These are phyloP conservation scores for Coriaria nepalensis DNA, from an alignment of 306 rosid species.

Conservation along the genomic window DNA sequence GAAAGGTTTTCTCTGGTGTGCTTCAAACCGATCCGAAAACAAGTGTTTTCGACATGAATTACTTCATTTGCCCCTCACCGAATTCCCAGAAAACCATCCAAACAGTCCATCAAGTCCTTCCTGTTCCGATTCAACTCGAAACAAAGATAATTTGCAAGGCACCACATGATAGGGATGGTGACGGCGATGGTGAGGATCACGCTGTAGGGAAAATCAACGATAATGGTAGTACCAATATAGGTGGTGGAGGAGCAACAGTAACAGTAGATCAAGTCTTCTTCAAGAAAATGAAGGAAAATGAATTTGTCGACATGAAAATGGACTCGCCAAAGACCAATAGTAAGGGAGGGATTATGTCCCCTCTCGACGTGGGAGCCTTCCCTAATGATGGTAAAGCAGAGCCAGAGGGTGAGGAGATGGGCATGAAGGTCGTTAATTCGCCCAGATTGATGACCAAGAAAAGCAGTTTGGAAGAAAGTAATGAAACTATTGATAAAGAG, in stretches of 20 bases:
- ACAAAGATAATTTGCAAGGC: slow-evolving; percentile 9
- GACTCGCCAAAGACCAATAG: slow-evolving; percentile 50
- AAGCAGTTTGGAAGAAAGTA: slow-evolving; percentile 19
- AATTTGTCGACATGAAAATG: slow-evolving; percentile 71
- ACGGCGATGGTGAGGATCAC: slow-evolving; percentile 8
- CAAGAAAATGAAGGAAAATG: slow-evolving; percentile 44
- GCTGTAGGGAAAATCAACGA: slow-evolving; percentile 4
- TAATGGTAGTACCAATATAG: slow-evolving; percentile 1
- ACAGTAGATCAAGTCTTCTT: slow-evolving; percentile 41
- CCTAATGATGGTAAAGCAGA: slow-evolving; percentile 37
- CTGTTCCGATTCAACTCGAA: slow-evolving; percentile 32
- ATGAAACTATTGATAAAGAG: background rate
- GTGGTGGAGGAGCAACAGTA: slow-evolving; percentile 31
- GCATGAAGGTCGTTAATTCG: slow-evolving; percentile 2
- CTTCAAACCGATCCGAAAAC: slow-evolving; percentile 16
- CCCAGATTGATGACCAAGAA: slow-evolving; percentile 10
- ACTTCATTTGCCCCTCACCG: slow-evolving; percentile 43
- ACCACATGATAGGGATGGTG: slow-evolving; percentile 14
- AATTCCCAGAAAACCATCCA: slow-evolving; percentile 15
- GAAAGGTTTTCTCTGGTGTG: slow-evolving; percentile 13
- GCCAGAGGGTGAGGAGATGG: slow-evolving; percentile 13
- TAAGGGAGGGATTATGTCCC: slow-evolving; percentile 26
- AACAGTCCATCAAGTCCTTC: slow-evolving; percentile 14
- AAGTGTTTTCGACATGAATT: slow-evolving; percentile 27
- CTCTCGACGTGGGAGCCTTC: slow-evolving; percentile 20